Evolutionary conservation across 2,329 filamentous ascomycete genomes (phyloP).

Genomic region (Clarireedia homoeocarpa): DNA sequence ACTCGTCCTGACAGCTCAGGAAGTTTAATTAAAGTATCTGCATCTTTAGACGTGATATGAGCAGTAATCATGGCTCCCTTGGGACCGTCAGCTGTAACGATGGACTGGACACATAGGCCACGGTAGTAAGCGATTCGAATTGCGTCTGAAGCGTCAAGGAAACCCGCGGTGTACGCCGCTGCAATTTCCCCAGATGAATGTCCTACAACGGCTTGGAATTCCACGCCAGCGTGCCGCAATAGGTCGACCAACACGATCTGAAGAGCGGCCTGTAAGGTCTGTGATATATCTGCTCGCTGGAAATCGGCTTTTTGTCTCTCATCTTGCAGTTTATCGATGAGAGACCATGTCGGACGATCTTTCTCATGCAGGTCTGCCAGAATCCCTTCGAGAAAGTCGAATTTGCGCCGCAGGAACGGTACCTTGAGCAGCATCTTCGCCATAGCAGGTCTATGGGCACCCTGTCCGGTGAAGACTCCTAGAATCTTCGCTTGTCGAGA

Average conservation of each 20-base stretch:
- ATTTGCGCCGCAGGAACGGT: constrained; percentile 8
- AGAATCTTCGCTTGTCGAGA: background rate
- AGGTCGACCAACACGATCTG: constrained; percentile 38
- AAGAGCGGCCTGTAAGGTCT: constrained; percentile 38
- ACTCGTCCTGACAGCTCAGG: too few species aligned
- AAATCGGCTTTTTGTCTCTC: constrained; percentile 20
- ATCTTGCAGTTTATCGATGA: constrained; percentile 31
- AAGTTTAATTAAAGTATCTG: too few species aligned
- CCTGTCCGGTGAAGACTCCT: constrained; percentile 15
- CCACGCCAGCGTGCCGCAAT: constrained; percentile 35
- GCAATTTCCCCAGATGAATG: constrained; percentile 30
- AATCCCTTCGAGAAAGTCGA: background rate
- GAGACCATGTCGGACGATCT: constrained; percentile 9
- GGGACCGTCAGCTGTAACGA: too few species aligned
- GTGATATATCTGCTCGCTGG: constrained; percentile 25
- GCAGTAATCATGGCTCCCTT: too few species aligned
- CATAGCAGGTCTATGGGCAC: constrained; percentile 14
- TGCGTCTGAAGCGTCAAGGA: constrained; percentile 27
- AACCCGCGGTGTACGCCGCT: constrained; percentile 33
- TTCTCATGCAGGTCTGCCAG: constrained; percentile 4
- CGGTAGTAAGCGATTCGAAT: constrained; percentile 19
- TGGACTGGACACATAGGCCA: background rate
- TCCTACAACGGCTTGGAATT: constrained; percentile 32
- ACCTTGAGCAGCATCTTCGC: constrained; percentile 12
- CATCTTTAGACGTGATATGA: too few species aligned